Conservation (phyloP, 495 filamentous ascomycete genomes). For the Articulospora tetracladia region DNA sequence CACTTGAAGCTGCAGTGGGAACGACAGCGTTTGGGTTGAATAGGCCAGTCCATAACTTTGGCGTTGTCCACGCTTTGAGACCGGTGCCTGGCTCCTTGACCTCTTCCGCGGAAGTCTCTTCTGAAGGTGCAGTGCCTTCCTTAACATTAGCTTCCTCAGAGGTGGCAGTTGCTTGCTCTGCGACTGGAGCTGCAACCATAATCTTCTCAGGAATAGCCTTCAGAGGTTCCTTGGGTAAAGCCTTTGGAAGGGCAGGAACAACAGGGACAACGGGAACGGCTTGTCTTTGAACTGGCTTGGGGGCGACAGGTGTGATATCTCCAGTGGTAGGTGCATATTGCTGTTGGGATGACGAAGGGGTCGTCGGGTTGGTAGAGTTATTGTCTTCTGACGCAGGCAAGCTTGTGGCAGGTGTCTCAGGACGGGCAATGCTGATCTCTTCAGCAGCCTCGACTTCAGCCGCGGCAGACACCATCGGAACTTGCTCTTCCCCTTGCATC, state of each 20-base stretch:
- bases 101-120: conserved; percentile 7
- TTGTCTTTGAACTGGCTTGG: conserved; percentile 15
- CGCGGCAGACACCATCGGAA: conserved; percentile 15
- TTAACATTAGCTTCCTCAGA: conserved; percentile 3
- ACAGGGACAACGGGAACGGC: conserved; percentile 58
- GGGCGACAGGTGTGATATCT: conserved; percentile 30
- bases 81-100: neutral
- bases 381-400: conserved; percentile 56
- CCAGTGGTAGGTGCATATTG: conserved; percentile 42
- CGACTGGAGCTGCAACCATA: conserved; percentile 24
- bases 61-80: conserved; percentile 24
- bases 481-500: conserved; percentile 25
- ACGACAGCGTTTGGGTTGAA: conserved; percentile 22
- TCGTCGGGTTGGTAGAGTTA: conserved; percentile 60
- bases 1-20: conserved; percentile 11
- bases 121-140: neutral
- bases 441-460: conserved; percentile 15
- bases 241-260: conserved; percentile 61
- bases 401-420: conserved; percentile 65
- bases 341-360: conserved; percentile 58
- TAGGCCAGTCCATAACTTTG: conserved; percentile 22
- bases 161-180: conserved; percentile 23
- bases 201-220: conserved; percentile 30
- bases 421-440: conserved; percentile 35
- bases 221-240: conserved; percentile 31